Conservation (phyloP, 768 basidiomycete species). For the Tylopilus felleus region DNA sequence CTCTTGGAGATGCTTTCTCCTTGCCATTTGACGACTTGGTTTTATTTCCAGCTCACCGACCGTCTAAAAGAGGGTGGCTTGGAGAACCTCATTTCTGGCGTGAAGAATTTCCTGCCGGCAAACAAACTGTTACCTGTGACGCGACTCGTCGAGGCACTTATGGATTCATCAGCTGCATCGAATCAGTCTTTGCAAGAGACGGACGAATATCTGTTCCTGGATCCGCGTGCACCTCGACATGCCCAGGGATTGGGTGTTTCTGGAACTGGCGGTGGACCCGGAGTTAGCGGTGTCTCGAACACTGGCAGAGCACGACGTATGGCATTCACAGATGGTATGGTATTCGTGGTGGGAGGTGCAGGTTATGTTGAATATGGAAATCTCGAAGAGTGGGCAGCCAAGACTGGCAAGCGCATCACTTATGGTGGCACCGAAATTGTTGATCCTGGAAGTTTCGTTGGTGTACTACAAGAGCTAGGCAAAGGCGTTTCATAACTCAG, state of each 20-base stretch:
- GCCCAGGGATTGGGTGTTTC: conserved; percentile 43
- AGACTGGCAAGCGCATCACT: conserved; percentile 79
- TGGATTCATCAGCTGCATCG: conserved; percentile 93
- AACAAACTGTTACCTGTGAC: conserved; percentile 93
- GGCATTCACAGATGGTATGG: conserved; percentile 85
- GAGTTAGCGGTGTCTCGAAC: conserved; percentile 31
- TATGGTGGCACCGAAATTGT: conserved; percentile 97
- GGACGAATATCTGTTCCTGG: conserved; percentile 92
- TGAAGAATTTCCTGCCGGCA: conserved; percentile 95
- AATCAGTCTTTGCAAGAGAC: conserved; percentile 95
- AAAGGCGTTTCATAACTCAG: conserved; percentile 32
- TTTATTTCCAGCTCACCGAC: conserved; percentile 72
- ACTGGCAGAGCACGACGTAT: conserved; percentile 51
- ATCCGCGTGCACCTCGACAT: conserved; percentile 78
- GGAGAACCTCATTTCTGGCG: conserved; percentile 94
- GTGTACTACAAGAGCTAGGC: conserved; percentile 63
- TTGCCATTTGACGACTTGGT: neutral
- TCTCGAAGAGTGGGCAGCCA: conserved; percentile 86
- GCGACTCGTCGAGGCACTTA: conserved; percentile 89
- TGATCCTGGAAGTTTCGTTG: conserved; percentile 83
- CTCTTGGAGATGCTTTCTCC: neutral
- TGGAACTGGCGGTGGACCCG: conserved; percentile 46
- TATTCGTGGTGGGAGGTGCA: conserved; percentile 95
- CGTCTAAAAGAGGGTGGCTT: conserved; percentile 93
- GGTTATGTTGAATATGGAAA: conserved; percentile 98